Conservation (phyloP, 1,284 basidiomycete species). For the Ceratobasidium sp. region DNA sequence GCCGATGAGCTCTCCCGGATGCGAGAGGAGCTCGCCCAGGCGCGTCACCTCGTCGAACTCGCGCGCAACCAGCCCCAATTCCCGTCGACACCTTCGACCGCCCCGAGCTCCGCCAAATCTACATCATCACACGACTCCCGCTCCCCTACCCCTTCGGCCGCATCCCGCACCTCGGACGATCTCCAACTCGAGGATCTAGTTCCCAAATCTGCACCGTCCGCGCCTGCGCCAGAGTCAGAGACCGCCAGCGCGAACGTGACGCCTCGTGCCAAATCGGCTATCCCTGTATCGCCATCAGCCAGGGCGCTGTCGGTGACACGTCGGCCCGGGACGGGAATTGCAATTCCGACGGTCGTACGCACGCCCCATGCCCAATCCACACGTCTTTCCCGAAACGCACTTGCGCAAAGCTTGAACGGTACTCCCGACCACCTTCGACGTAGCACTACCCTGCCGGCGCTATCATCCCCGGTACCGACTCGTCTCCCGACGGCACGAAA, state of each 20-base stretch:
- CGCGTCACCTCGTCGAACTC: conserved; percentile 34
- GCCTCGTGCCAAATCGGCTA: conserved; percentile 34
- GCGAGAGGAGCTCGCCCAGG: conserved; percentile 26
- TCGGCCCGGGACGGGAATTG: conserved; percentile 30
- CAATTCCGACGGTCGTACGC: conserved; percentile 50
- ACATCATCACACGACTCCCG: conserved; percentile 32
- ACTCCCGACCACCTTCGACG: conserved; percentile 31
- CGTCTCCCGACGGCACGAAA: conserved; percentile 60
- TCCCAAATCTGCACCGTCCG: conserved; percentile 2
- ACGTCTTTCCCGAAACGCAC: conserved; percentile 67
- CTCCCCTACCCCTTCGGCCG: conserved; percentile 32
- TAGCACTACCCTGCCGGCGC: conserved; percentile 12
- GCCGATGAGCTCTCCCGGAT: conserved; percentile 33
- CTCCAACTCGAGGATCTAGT: conserved; percentile 33
- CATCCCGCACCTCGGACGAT: conserved; percentile 29
- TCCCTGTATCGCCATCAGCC: conserved; percentile 13
- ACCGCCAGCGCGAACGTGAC: conserved; percentile 19
- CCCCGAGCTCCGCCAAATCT: conserved; percentile 33
- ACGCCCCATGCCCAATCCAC: conserved; percentile 63
- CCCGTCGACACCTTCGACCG: conserved; percentile 37
- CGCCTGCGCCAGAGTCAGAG: not conserved
- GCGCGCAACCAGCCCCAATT: conserved; percentile 22
- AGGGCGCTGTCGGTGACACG: conserved; percentile 39
- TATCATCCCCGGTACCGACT: conserved; percentile 56
- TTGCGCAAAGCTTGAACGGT: conserved; percentile 62